These are phyloP conservation scores for Aureobasidium sp. DNA, from an alignment of 2,329 filamentous ascomycete species.

Conservation along the genomic window DNA sequence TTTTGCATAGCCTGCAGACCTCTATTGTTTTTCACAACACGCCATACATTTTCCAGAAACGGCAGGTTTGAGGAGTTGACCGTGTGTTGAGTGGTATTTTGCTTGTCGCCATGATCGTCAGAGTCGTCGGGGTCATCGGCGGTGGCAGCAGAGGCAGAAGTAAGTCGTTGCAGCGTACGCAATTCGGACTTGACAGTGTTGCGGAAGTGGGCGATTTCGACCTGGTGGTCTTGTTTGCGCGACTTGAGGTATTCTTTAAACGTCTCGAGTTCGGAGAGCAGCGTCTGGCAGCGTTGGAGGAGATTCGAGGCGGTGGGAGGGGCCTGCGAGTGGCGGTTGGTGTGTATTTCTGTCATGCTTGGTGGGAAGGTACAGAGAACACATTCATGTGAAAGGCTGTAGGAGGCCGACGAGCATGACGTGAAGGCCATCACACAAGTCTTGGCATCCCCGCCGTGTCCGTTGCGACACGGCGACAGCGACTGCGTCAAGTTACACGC, in stretches of 20 bases:
- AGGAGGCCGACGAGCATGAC: too few relatives aligned
- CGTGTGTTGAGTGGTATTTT: conserved; percentile 36
- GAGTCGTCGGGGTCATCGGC: background rate
- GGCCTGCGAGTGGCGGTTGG: background rate
- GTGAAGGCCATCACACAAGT: background rate
- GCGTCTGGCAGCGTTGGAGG: conserved; percentile 28
- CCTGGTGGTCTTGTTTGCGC: conserved; percentile 28
- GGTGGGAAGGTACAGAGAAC: background rate
- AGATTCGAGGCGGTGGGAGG: conserved; percentile 20
- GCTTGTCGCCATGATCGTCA: too few relatives aligned
- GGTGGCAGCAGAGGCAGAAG: conserved; percentile 10
- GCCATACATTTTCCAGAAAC: conserved; percentile 57
- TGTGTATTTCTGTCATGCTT: background rate
- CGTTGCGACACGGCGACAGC: background rate
- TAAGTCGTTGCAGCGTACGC: conserved; percentile 23
- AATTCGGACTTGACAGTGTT: conserved; percentile 28
- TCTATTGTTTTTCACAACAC: conserved; percentile 47
- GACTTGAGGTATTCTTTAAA: conserved; percentile 29
- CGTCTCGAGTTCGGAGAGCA: conserved; percentile 34
- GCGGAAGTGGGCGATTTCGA: conserved; percentile 27
- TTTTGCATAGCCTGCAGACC: conserved; percentile 51
- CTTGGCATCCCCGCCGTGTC: background rate
- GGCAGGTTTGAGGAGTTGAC: conserved; percentile 57
- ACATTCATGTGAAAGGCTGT: too few relatives aligned
- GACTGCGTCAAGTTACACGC: too few relatives aligned